phyloP scores from a whole-genome alignment of 1,139 yeast genomes.

The Kodamaea ohmeri region DNA sequence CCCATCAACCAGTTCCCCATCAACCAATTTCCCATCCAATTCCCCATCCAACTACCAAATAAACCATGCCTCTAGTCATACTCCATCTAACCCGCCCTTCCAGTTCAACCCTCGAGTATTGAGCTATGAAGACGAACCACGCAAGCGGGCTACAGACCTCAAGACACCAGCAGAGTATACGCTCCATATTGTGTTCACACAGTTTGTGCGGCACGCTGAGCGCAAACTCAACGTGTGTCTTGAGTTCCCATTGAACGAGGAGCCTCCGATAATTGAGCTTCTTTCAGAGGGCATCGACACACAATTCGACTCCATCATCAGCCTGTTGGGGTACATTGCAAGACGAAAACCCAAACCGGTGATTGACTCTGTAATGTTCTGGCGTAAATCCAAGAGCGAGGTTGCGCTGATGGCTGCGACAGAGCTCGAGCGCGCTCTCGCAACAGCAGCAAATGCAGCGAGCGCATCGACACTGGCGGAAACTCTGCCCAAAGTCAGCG shows the following conservation, averaged over 20 bases:
- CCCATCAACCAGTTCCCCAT: background rate
- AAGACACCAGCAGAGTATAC: conserved; percentile 93
- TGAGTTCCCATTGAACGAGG: conserved; percentile 64
- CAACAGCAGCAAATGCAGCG: conserved; percentile 14
- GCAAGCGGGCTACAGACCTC: conserved; percentile 52
- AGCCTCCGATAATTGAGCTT: conserved; percentile 79
- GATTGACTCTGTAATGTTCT: conserved; percentile 95
- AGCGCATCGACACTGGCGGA: conserved; percentile 11
- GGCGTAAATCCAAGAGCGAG: conserved; percentile 91
- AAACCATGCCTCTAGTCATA: no score
- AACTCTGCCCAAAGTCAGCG: background rate
- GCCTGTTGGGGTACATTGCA: conserved; percentile 87
- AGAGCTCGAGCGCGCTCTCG: conserved; percentile 48
- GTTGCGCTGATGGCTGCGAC: conserved; percentile 74
- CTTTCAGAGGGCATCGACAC: conserved; percentile 86
- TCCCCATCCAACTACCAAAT: no score
- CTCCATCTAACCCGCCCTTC: conserved; percentile 7
- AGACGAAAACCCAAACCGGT: conserved; percentile 91
- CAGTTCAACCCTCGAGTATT: conserved; percentile 8
- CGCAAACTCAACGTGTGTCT: conserved; percentile 74
- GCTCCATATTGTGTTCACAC: conserved; percentile 88
- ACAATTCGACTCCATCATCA: conserved; percentile 78
- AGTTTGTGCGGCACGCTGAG: conserved; percentile 92
- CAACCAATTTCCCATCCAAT: no score
- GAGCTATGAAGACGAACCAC: conserved; percentile 9